phyloP scores from a whole-genome alignment of 106 monocot genomes.

The Allium sativum region DNA sequence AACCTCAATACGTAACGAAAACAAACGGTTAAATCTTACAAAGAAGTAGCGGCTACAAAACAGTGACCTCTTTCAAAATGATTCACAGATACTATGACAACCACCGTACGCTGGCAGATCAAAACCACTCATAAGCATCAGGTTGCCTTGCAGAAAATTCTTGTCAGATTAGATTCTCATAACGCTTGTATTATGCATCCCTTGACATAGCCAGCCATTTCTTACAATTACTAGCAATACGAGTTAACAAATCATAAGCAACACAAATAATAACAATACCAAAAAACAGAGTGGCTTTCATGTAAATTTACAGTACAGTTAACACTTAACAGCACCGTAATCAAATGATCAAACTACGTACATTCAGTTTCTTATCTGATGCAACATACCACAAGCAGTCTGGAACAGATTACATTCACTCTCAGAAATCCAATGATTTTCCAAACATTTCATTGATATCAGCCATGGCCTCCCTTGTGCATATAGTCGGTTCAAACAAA shows the following conservation, averaged over 20 bases:
- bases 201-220: too few relatives aligned
- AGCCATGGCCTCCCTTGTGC: slow-evolving; percentile 70
- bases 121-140: slow-evolving; percentile 71
- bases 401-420: not conserved
- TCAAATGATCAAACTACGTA: too few relatives aligned
- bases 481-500: slow-evolving; percentile 78
- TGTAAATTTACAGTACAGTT: too few relatives aligned
- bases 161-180: slow-evolving; percentile 25
- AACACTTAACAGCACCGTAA: too few relatives aligned
- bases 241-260: too few relatives aligned
- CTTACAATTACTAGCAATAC: too few relatives aligned
- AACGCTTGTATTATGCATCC: too few relatives aligned
- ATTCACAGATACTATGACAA: slow-evolving; percentile 69
- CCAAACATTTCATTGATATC: slow-evolving; percentile 94
- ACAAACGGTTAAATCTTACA: slow-evolving; percentile 27
- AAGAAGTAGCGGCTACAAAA: slow-evolving; percentile 37
- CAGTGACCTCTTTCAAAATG: slow-evolving; percentile 52
- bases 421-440: slow-evolving; percentile 61
- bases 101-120: slow-evolving; percentile 64
- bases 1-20: not conserved
- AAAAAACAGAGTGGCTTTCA: too few relatives aligned
- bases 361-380: too few relatives aligned
- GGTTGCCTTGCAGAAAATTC: slow-evolving; percentile 59
- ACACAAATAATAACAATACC: too few relatives aligned
- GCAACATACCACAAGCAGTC: too few relatives aligned